Evolutionary conservation across 192 early-diverging fungal genomes (phyloP), one percentile per base, ranked within the genome.

Genomic region (Backusella circina): DNA sequence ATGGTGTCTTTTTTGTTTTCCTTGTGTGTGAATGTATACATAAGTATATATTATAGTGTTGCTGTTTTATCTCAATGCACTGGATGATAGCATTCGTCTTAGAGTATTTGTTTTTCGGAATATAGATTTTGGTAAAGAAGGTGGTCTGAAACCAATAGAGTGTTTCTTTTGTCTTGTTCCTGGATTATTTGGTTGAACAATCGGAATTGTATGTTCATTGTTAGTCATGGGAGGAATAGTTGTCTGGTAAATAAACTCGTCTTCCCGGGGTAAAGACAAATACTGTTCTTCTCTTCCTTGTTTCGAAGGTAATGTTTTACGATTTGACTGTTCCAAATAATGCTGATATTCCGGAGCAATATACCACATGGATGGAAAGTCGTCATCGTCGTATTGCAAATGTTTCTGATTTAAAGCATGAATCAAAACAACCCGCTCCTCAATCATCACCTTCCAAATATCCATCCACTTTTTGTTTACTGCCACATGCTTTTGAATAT

Each of bases 401-500:
- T 61, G 54, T 61, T 61, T 61, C 54, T 61, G 54, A 61, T 71
- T 71, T 67, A 66, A 74, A 37, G 50, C 38, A 16, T 74, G 64
- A 23, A 70, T 35, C 3, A 79, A 18, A 6, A 68, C 67, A 70
- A 71, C 61, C 26, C 70, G 61, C 16, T 79, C 65, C 30, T 79
- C 72, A 64, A 79, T 79, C 51, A 79, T 74, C 2, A 79, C n/a
- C 18, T 37, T 67, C 77, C 77, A 79, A 13, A 79, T 6, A 3
- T 72, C 16, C 9, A 73, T 79, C 77, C 77, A 79, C 23, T 70
- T 47, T 28, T 44, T 61, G 35, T 73, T 79, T 5, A 44, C 51
- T 18, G 44, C 50, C 41, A 79, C 44, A 15, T 74, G 32, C 6
- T 39, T 30, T 39, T 68, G 28, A 39, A 75, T 65, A 26, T 68